phyloP scores from a whole-genome alignment of 1,284 basidiomycete species.

The Veloporphyrellus conicus region DNA sequence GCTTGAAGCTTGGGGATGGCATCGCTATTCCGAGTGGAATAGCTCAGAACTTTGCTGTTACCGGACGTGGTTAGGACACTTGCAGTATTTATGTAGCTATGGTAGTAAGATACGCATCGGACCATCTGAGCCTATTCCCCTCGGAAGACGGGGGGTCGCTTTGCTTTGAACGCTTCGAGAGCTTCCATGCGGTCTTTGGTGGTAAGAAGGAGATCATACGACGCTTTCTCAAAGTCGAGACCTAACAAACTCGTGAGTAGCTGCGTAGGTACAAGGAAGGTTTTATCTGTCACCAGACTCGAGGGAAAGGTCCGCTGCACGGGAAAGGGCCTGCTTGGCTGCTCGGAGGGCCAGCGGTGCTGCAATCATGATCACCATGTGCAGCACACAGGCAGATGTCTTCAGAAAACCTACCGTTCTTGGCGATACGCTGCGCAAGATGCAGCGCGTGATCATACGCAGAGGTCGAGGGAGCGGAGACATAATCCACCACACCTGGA shows the following conservation, averaged over 20 bases:
- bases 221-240: slow-evolving; percentile 82
- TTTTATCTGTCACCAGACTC: slow-evolving; percentile 57
- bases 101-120: slow-evolving; percentile 1
- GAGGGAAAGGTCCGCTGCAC: slow-evolving; percentile 71
- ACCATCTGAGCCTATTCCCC: slow-evolving; percentile 56
- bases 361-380: slow-evolving; percentile 29
- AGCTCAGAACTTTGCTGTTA: slow-evolving; percentile 48
- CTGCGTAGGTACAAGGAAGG: background rate
- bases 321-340: slow-evolving; percentile 84
- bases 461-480: slow-evolving; percentile 55
- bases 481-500: slow-evolving; percentile 74
- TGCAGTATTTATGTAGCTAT: background rate
- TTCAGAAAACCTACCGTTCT: slow-evolving; percentile 53
- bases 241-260: slow-evolving; percentile 40
- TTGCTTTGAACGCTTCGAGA: slow-evolving; percentile 84
- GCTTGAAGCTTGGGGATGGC: slow-evolving; percentile 59
- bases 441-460: slow-evolving; percentile 65
- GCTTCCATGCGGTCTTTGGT: slow-evolving; percentile 83
- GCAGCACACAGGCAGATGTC: background rate
- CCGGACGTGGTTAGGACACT: slow-evolving; percentile 30
- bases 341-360: slow-evolving; percentile 86
- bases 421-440: slow-evolving; percentile 62
- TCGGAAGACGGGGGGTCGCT: slow-evolving; percentile 76
- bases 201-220: slow-evolving; percentile 80
- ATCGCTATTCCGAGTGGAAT: slow-evolving; percentile 52